Base-by-base conservation (phyloP, 2,329 filamentous ascomycete genomes). In the Sclerotinia sclerotiorum region DNA sequence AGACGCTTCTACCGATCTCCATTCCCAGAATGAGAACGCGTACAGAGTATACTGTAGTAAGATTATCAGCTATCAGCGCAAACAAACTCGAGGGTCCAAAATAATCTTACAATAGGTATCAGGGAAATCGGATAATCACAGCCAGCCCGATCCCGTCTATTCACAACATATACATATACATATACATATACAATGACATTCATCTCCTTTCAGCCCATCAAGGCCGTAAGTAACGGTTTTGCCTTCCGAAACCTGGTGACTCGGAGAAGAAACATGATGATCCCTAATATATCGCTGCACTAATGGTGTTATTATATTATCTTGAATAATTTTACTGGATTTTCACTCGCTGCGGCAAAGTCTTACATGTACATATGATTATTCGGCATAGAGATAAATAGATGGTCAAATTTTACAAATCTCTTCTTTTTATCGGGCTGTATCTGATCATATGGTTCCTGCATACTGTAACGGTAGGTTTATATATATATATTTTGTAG, bases 381-480 rank as follows among this genome's bases (percentile, higher is more conserved):
- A 13, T 11, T 21, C 21, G 49, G 58, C 46, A 62, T 51, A 21
- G 39, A 62, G 21, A 51, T 51, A 62, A 15, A 51, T 51, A 49
- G 58, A 51, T 62, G 44, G 13, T 62, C 44, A 49, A 32, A 35
- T 51, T 39, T 51, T 39, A 51, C 29, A 62, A 35, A 62, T 62
- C 46, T 51, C 32, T 21, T 62, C 32, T 46, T 27, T 51, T 48
- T 27, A 51, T 46, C 21, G 51, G 44, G 58, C 13, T 46, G 27
- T 62, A 39, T 62, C 29, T 62, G 58, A 62, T 62, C 46, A 62
- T 62, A 39, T 62, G 58, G 58, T 62, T 51, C 58, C 58, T 62
- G 58, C 58, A 62, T 62, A 7, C 15, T 49, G 44, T 62, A 62
- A 46, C 29, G 49, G 46, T 62, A 51, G 44, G n/a, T 35, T 19